Evolutionary conservation across 1,284 basidiomycete species (phyloP).

Genomic region (Ceratobasidium sp.): DNA sequence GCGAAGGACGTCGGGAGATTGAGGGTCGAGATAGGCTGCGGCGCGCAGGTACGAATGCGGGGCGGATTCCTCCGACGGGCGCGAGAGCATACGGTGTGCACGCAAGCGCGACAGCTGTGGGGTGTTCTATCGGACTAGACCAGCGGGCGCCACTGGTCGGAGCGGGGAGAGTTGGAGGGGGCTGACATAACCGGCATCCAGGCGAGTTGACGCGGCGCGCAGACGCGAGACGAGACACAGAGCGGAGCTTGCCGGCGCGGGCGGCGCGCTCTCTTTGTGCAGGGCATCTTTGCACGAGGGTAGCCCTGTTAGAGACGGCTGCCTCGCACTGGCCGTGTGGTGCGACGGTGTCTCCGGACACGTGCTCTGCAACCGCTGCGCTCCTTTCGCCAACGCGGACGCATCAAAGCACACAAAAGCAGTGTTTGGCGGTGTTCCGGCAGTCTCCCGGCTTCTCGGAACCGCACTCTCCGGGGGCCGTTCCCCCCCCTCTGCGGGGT

Average conservation of each 20-base stretch:
- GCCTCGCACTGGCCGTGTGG: constrained; percentile 29
- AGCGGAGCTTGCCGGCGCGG: constrained; percentile 2
- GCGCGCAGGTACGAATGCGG: neutral
- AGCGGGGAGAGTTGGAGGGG: constrained; percentile 9
- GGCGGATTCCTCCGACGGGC: constrained; percentile 9
- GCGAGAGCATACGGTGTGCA: neutral
- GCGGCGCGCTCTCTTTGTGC: constrained; percentile 9
- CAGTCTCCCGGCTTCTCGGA: constrained; percentile 16
- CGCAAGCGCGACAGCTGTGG: constrained; percentile 26
- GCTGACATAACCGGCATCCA: constrained; percentile 6
- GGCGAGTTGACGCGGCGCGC: constrained; percentile 26
- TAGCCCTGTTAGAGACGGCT: neutral
- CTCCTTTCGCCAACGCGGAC: neutral
- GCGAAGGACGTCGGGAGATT: neutral
- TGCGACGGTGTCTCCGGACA: constrained; percentile 28
- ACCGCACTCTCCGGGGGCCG: neutral
- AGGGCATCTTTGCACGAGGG: too few relatives aligned
- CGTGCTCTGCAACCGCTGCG: neutral
- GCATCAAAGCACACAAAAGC: constrained; percentile 34
- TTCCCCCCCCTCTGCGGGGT: neutral
- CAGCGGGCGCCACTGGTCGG: neutral
- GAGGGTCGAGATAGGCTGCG: neutral
- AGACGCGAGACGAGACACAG: constrained; percentile 27
- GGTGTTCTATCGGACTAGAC: neutral
- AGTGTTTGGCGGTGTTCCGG: constrained; percentile 37